A percentile compares a stretch with the other conserved stretches of the same genome.
Conservation (phyloP, 441 rosid genomes). For the Aquilaria agallochum region DNA sequence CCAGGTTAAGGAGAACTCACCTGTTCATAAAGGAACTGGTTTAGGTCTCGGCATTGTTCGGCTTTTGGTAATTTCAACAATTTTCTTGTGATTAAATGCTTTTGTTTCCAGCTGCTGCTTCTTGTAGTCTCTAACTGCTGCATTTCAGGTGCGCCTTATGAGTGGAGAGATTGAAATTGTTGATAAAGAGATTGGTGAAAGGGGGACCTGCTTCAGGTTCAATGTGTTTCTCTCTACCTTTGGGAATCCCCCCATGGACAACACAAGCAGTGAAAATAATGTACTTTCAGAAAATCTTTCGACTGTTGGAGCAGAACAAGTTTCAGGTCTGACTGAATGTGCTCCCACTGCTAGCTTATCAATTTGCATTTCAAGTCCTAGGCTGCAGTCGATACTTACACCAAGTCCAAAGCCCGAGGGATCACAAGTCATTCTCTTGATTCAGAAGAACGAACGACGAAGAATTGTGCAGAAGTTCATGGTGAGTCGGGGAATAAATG, state of each 20-base stretch:
- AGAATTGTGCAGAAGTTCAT: constrained; percentile 42
- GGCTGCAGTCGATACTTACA: constrained; percentile 19
- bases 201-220: constrained; percentile 78
- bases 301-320: constrained; percentile 9
- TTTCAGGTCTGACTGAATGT: constrained; percentile 19
- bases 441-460: constrained; percentile 41
- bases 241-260: constrained; percentile 14
- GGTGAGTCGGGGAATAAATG: constrained; percentile 50
- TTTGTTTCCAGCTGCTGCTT: background rate
- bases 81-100: background rate
- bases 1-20: constrained; percentile 67
- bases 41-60: constrained; percentile 95
- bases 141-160: constrained; percentile 63
- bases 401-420: constrained; percentile 40
- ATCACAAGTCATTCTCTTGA: constrained; percentile 67
- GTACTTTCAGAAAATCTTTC: constrained; percentile 22
- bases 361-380: constrained; percentile 31
- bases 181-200: constrained; percentile 49
- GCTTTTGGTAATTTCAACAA: constrained; percentile 48
- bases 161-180: constrained; percentile 71
- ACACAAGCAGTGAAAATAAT: constrained; percentile 13
- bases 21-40: constrained; percentile 73
- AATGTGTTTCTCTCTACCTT: constrained; percentile 32
- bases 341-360: constrained; percentile 23
- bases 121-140: background rate